Evolutionary conservation across 164 flowering plant species (phyloP).

Genomic region (Magnolia officinalis): DNA sequence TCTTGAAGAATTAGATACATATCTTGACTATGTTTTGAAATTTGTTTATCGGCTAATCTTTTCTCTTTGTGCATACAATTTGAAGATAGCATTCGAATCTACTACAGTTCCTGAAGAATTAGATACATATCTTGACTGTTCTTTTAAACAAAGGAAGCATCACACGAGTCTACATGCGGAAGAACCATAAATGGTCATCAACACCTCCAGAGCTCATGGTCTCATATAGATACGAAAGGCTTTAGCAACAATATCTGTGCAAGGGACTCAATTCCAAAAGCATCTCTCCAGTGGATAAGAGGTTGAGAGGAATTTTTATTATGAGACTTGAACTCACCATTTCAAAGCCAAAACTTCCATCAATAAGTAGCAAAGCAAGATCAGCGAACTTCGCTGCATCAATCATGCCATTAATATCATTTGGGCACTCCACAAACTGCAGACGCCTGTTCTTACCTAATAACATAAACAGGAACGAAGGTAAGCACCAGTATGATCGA

Average conservation of each 20-base stretch:
- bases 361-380: slow-evolving; percentile 77
- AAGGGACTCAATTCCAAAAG: not conserved
- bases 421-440: slow-evolving; percentile 97
- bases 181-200: not conserved
- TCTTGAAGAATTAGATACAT: no score
- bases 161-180: not conserved
- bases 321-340: slow-evolving; percentile 53
- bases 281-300: not conserved
- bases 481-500: not conserved
- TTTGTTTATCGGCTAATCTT: no score
- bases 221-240: not conserved
- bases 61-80: no score
- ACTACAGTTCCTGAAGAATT: no score
- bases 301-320: not conserved
- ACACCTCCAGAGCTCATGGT: not conserved
- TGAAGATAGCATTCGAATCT: no score
- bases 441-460: slow-evolving; percentile 83
- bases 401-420: slow-evolving; percentile 95
- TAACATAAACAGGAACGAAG: not conserved
- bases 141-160: no score
- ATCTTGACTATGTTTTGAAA: no score
- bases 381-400: slow-evolving; percentile 95
- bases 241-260: not conserved
- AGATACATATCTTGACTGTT: no score
- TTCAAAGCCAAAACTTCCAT: slow-evolving; percentile 98